Conservation (phyloP, 495 filamentous ascomycete genomes). For the Aspergillus cristatus region DNA sequence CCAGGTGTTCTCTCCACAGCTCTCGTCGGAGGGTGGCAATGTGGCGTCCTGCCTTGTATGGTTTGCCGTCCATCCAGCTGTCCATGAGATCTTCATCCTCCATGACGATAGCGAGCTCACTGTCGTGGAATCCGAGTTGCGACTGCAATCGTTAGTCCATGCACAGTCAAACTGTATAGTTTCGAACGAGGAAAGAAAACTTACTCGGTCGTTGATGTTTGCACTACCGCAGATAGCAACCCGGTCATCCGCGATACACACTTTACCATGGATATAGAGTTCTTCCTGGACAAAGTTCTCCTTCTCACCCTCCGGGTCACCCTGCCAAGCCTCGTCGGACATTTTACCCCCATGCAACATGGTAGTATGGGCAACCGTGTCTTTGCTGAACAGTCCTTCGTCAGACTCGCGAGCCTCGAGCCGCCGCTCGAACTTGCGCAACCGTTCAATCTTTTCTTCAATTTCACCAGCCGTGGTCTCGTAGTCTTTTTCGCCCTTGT, state of each 20-base stretch:
- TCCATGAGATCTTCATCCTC: conserved; percentile 70
- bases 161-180: conserved; percentile 5
- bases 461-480: conserved; percentile 24
- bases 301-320: conserved; percentile 61
- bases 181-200: conserved; percentile 7
- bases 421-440: conserved; percentile 56
- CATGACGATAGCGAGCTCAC: conserved; percentile 86
- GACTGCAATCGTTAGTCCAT: conserved; percentile 32
- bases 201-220: conserved; percentile 84
- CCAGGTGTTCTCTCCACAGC: conserved; percentile 90
- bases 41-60: conserved; percentile 64
- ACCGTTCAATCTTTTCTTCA: conserved; percentile 39
- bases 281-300: conserved; percentile 91
- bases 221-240: conserved; percentile 76
- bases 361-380: conserved; percentile 69
- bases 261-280: conserved; percentile 85
- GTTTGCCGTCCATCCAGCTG: conserved; percentile 68
- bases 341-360: conserved; percentile 63
- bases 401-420: conserved; percentile 28
- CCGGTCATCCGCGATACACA: conserved; percentile 77
- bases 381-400: conserved; percentile 39
- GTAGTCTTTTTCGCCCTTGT: conserved; percentile 32
- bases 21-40: conserved; percentile 75
- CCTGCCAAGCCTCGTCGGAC: conserved; percentile 63
- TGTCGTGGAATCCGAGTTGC: conserved; percentile 83